Conservation (phyloP, 192 early-diverging fungal species). For the Globomyces pollinis-pini region DNA sequence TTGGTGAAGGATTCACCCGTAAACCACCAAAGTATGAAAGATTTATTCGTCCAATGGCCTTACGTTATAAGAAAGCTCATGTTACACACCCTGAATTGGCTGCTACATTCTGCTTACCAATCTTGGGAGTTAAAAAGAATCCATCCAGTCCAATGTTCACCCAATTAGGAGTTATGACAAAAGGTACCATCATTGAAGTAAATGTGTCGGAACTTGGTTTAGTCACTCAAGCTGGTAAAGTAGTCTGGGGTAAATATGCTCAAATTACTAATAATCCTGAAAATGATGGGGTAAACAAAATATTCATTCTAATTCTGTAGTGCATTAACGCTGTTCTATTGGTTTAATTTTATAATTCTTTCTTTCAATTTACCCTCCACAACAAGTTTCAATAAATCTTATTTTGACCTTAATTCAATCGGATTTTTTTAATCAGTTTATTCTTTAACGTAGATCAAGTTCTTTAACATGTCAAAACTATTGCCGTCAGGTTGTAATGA, state of each 20-base stretch:
- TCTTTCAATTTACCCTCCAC: no score
- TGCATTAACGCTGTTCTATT: constrained; percentile 86
- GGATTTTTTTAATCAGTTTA: constrained; percentile 16
- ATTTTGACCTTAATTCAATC: background rate
- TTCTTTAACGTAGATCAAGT: constrained; percentile 68
- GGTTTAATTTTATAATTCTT: constrained; percentile 64
- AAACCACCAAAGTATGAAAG: constrained; percentile 99
- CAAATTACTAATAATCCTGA: constrained; percentile 97
- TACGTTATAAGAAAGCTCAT: constrained; percentile 97
- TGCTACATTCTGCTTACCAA: constrained; percentile 94
- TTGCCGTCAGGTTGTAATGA: constrained; percentile 95
- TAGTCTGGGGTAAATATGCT: constrained; percentile 90
- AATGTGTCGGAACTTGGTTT: constrained; percentile 93
- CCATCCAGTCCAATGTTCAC: constrained; percentile 93
- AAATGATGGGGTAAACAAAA: constrained; percentile 67
- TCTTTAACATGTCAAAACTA: constrained; percentile 94
- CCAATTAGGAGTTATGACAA: constrained; percentile 94
- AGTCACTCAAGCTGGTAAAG: constrained; percentile 94
- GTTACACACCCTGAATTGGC: constrained; percentile 98
- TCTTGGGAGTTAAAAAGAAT: constrained; percentile 98
- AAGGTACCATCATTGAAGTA: constrained; percentile 93
- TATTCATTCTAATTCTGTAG: no score
- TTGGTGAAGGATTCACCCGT: constrained; percentile 97
- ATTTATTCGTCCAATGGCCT: constrained; percentile 94
- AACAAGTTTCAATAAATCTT: background rate